These are phyloP conservation scores for Bretschneidera sinensis DNA, from an alignment of 345 rosid species.

Conservation along the genomic window DNA sequence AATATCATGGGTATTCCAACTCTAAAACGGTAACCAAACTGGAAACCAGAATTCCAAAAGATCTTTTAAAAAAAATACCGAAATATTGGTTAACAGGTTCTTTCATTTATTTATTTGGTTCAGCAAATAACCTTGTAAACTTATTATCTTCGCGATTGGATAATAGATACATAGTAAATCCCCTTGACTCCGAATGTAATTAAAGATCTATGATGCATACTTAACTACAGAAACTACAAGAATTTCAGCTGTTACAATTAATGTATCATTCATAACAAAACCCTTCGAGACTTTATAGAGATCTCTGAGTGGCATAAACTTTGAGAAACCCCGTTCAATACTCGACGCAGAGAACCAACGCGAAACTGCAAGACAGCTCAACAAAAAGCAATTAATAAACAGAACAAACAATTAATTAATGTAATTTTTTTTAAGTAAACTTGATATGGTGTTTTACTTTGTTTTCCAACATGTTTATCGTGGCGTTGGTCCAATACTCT, in stretches of 20 bases:
- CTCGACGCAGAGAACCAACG: conserved; percentile 25
- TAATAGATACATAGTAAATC: too few species aligned
- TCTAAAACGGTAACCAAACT: too few species aligned
- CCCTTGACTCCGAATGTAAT: too few species aligned
- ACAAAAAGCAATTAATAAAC: neutral
- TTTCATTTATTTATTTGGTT: too few species aligned
- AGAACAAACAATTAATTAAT: neutral
- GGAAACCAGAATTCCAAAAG: too few species aligned
- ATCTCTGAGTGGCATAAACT: conserved; percentile 16
- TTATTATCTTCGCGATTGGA: too few species aligned
- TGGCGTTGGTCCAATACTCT: neutral
- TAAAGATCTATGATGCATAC: too few species aligned
- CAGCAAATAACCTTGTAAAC: too few species aligned
- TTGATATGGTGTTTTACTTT: too few species aligned
- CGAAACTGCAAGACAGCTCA: conserved; percentile 14
- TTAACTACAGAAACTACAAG: conserved; percentile 21
- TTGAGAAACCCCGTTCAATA: conserved; percentile 16
- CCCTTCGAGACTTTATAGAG: conserved; percentile 22
- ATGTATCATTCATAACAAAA: conserved; percentile 24
- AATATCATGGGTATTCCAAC: too few species aligned
- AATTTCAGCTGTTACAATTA: conserved; percentile 38
- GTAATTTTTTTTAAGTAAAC: neutral
- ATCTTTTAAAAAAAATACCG: too few species aligned
- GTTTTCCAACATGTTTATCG: conserved; percentile 16
- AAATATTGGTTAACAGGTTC: too few species aligned